Conservation (phyloP, 2,329 filamentous ascomycete genomes). For the Fusarium chuoi region DNA sequence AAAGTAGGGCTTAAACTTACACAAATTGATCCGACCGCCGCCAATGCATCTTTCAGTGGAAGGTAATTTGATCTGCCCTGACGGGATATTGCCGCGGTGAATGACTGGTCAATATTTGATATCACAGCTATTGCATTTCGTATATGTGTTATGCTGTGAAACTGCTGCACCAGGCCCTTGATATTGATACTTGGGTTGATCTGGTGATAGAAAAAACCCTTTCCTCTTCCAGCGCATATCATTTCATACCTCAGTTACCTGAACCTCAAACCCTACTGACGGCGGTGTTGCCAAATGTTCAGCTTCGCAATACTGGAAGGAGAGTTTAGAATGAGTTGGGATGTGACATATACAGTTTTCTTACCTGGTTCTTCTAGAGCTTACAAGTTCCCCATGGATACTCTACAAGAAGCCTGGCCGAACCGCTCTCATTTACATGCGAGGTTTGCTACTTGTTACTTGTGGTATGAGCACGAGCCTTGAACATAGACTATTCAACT, state of each 20-base stretch:
- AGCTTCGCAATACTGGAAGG: neutral
- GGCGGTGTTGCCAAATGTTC: neutral
- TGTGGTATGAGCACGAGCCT: neutral
- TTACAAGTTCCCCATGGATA: neutral
- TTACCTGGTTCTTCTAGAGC: neutral
- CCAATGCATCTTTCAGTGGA: neutral
- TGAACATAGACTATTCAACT: neutral
- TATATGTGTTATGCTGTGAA: constrained; percentile 4
- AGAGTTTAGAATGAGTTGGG: neutral
- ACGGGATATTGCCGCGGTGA: neutral
- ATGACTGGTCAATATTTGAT: neutral
- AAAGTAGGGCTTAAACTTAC: neutral
- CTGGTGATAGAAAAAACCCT: neutral
- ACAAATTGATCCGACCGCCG: neutral
- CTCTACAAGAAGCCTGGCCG: neutral
- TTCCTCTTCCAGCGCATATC: neutral
- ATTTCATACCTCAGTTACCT: neutral
- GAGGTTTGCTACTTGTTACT: neutral
- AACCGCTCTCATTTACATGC: neutral
- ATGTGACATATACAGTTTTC: neutral
- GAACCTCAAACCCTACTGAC: neutral
- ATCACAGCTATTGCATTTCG: neutral
- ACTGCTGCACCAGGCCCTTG: neutral
- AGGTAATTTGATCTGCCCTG: neutral
- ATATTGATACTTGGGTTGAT: neutral